Base-by-base conservation (phyloP, 176 grass and related monocot species). In the Puccinellia tenuiflora region DNA sequence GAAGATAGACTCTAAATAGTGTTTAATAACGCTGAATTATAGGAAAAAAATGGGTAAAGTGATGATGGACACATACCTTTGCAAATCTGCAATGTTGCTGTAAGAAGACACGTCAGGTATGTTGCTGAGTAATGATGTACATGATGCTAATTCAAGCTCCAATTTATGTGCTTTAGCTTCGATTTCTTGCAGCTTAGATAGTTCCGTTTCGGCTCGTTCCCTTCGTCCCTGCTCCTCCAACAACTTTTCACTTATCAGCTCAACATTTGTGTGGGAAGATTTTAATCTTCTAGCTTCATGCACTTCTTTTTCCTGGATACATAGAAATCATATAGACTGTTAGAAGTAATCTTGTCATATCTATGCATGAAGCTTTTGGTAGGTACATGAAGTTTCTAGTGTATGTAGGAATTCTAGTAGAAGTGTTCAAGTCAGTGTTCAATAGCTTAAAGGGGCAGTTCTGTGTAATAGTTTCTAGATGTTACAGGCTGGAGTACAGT, bases 221-320 rank as follows among this genome's bases (percentile, higher is more conserved):
- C 89, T 93, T 35, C 83, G 82, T 24, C 85, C 82, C 79, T 93
- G 87, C 74, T 98, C 96, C 81, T 98, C 93, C 80, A 93, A 73
- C 78, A 95, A 35, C 70, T 98, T 98, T 93, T 98, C 96, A 87
- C 90, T 93, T 51, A 98, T 80, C 78, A 98, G 88, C 73, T 95
- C 93, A 68, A 31, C 83, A 88, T 98, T 93, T 46, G 85, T 70
- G 83, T 98, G 89, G 78, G 85, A 92, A 88, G 96, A 91, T 83
- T 93, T 95, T 65, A 98, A 66, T 63, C 85, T 93, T 87, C 79
- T 95, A 74, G 93, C 91, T 80, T 98, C 96, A 79, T 90, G 79
- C 47, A 93, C 87, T 88, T 98, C 96, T 74, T 88, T 92, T 86
- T 95, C 87, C 96, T 98, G 86, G 42, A 87, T 73, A 52, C 54